Conservation (phyloP, 139 green algal genomes). For the Ettlia oleoabundans region DNA sequence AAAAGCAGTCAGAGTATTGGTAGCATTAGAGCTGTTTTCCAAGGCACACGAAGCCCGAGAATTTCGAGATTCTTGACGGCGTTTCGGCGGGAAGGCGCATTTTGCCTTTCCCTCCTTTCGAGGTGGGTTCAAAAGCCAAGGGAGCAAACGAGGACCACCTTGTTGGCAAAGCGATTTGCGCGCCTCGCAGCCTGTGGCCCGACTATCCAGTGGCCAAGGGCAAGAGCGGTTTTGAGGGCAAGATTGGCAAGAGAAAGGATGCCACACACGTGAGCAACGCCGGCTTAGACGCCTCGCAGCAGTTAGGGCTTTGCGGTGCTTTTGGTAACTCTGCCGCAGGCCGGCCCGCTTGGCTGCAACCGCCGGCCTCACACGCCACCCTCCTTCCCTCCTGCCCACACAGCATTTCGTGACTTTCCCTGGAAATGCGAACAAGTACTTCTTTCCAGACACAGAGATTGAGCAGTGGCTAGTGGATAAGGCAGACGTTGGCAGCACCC, state of each 20-base stretch:
- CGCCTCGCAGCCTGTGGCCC: not conserved
- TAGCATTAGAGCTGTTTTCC: too few species aligned
- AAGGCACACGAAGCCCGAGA: too few species aligned
- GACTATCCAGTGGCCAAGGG: not conserved
- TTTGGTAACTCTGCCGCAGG: not conserved
- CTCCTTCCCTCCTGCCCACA: not conserved
- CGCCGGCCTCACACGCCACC: not conserved
- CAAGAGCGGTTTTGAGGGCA: not conserved
- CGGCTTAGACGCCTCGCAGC: not conserved
- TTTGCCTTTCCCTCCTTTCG: too few species aligned
- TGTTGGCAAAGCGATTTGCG: not conserved
- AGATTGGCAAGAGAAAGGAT: constrained; percentile 15
- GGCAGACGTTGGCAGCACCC: not conserved
- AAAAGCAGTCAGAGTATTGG: too few species aligned
- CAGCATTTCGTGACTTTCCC: constrained; percentile 27
- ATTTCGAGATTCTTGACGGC: too few species aligned
- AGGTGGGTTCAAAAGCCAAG: not conserved
- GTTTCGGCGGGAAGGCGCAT: too few species aligned
- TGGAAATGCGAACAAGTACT: not conserved
- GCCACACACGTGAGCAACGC: not conserved
- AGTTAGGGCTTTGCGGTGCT: not conserved
- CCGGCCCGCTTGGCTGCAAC: not conserved
- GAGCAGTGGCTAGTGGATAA: not conserved
- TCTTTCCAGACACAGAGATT: not conserved
- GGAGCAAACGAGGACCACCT: not conserved